These are phyloP conservation scores for Wickerhamomyces hampshirensis DNA, from an alignment of 805 yeast species.

Conservation along the genomic window DNA sequence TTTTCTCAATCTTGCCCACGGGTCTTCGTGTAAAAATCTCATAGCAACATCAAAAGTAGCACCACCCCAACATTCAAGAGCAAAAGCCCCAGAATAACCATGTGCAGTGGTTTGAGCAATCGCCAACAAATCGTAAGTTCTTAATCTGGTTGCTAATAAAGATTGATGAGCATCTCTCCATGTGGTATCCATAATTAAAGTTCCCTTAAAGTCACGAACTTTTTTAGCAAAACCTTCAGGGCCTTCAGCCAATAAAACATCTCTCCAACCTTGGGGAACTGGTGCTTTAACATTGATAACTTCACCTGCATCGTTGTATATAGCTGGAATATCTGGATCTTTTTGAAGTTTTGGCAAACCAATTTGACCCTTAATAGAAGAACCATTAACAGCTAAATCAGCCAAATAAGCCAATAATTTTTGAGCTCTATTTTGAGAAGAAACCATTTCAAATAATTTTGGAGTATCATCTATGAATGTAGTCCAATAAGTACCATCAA, in stretches of 20 bases:
- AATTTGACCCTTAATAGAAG: constrained; percentile 91
- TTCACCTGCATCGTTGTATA: constrained; percentile 59
- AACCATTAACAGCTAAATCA: constrained; percentile 92
- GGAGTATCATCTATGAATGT: constrained; percentile 99
- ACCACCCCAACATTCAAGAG: constrained; percentile 99
- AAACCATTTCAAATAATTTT: constrained; percentile 86
- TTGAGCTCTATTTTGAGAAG: constrained; percentile 95
- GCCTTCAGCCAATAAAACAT: constrained; percentile 76
- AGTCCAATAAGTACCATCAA: constrained; percentile 91
- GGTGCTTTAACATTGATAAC: constrained; percentile 50
- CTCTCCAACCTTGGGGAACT: constrained; percentile 86
- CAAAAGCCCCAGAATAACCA: constrained; percentile 86
- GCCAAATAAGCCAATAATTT: constrained; percentile 87
- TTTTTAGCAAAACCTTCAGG: constrained; percentile 87
- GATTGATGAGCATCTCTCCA: constrained; percentile 99
- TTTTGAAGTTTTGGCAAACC: constrained; percentile 81
- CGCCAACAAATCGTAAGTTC: constrained; percentile 86
- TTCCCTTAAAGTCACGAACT: constrained; percentile 80
- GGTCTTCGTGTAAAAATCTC: constrained; percentile 98
- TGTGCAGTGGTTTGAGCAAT: constrained; percentile 94
- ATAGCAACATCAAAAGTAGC: constrained; percentile 98
- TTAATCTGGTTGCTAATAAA: constrained; percentile 91
- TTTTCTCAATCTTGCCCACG: constrained; percentile 93
- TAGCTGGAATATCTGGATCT: constrained; percentile 70
- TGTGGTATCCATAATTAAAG: constrained; percentile 95